Evolutionary conservation across 1,284 basidiomycete genomes (phyloP).

Genomic region (Bondarzewia mesenterica): DNA sequence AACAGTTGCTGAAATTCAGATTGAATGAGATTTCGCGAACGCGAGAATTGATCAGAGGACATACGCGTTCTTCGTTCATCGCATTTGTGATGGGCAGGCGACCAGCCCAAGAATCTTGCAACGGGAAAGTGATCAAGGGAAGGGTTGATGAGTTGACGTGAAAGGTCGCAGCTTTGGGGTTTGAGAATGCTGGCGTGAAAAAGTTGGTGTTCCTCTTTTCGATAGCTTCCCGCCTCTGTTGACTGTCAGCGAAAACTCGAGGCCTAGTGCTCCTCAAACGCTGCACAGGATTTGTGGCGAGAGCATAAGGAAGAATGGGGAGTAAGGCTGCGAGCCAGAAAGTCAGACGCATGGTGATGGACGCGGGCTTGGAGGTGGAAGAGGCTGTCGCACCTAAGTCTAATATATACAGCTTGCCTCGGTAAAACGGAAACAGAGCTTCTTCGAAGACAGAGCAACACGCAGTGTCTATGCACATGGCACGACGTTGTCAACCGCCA

Average conservation of each 20-base stretch:
- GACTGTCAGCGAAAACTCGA: neutral
- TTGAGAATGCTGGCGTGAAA: neutral
- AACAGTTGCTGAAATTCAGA: neutral
- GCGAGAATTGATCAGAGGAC: neutral
- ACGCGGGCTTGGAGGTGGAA: neutral
- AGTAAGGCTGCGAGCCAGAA: neutral
- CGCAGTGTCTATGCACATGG: no score
- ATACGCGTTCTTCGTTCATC: neutral
- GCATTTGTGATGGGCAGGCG: neutral
- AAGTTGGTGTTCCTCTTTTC: neutral
- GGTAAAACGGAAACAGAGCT: no score
- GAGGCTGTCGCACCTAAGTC: no score
- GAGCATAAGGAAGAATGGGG: neutral
- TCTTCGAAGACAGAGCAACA: no score
- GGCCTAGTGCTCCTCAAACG: neutral
- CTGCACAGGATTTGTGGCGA: neutral
- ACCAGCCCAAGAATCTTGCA: conserved; percentile 1
- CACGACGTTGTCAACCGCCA: no score
- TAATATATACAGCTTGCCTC: no score
- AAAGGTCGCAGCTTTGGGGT: neutral
- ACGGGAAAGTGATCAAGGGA: neutral
- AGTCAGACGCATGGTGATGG: neutral
- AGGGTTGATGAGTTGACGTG: neutral
- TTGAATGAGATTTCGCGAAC: neutral
- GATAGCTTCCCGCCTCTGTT: neutral